Base-by-base conservation (phyloP, 768 basidiomycete genomes). In the Rubroboletus satanas region DNA sequence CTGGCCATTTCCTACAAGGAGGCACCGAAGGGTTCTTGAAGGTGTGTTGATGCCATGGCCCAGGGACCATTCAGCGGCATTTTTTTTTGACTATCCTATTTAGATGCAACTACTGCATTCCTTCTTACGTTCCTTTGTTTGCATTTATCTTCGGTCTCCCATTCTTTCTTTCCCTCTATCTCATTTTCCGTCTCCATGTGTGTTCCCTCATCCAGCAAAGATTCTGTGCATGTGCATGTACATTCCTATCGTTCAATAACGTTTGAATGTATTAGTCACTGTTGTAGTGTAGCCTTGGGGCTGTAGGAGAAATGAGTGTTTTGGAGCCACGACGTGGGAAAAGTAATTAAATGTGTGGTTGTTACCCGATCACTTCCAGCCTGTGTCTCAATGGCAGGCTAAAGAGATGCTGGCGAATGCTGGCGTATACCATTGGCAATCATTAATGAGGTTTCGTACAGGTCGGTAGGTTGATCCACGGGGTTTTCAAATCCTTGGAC, bases 1-100 rank as follows among this genome's bases (percentile, higher is more conserved):
- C 87, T 87, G 79, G 85, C 89, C 59, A 87, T 96, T 68, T 86
- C 90, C 62, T 83, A 51, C 74, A 96, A 98, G 83, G 93, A 95
- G 73, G 88, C 90, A 52, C 91, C 92, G 61, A 87, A 87, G 76
- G 79, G 79, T 52, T 15, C 52, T 51, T 66, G 47, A 69, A 63
- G 52, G 61, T 62, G 31, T 35, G 65, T 51, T 21, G 23, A 49
- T 45, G 5, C 14, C 18, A 51, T 45, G 6, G 12, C 21, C 21
- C 21, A 21, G 12, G 31, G 17, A 46, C 15, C 2, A 39, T 21
- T 37, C 10, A 12, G 31, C 4, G 2, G 15, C 37, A 26, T 14
- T 14, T 23, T 14, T 23, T 18, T 41, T 45, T 54, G 26, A 51
- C 39, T 6, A 36, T 5, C 1, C 26, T 31, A 39, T 17, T 11